Evolutionary conservation across 2,329 filamentous ascomycete genomes (phyloP).

Genomic region (Fusarium devonianum): DNA sequence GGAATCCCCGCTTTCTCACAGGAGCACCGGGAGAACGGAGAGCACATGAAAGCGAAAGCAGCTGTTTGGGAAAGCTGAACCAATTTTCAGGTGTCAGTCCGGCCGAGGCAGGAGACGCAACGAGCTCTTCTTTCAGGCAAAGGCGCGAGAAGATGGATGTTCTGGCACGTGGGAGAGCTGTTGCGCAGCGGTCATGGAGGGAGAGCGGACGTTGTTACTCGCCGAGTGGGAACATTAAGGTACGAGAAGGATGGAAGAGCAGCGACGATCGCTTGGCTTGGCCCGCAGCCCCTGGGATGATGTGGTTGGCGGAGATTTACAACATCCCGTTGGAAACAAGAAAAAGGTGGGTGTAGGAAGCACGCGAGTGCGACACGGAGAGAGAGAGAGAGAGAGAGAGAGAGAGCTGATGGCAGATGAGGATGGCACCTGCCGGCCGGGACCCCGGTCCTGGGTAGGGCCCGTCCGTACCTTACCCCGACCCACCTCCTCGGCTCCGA

Average conservation of each 20-base stretch:
- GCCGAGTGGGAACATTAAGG: background rate
- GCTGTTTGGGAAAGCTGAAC: background rate
- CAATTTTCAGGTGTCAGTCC: background rate
- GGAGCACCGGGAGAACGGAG: conserved; percentile 6
- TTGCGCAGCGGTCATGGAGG: conserved; percentile 5
- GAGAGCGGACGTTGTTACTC: conserved; percentile 10
- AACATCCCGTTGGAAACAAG: conserved; percentile 2
- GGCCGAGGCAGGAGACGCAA: conserved; percentile 20
- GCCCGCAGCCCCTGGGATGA: background rate
- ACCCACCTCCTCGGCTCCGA: conserved; percentile 3
- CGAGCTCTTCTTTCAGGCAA: background rate
- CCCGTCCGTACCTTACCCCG: conserved; percentile 2
- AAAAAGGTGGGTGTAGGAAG: conserved; percentile 20
- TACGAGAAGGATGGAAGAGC: conserved; percentile 7
- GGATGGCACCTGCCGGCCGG: conserved; percentile 11
- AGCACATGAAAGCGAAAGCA: conserved; percentile 25
- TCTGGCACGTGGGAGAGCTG: conserved; percentile 20
- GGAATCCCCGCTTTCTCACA: conserved; percentile 31
- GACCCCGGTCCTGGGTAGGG: conserved; percentile 11
- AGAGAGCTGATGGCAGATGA: background rate
- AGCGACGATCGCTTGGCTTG: conserved; percentile 32
- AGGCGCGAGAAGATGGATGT: background rate
- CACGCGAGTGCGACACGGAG: no score
- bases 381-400: no score
- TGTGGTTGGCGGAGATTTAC: conserved; percentile 27